Base-by-base conservation (phyloP, 2,329 filamentous ascomycete genomes). In the Fusarium proliferatum region DNA sequence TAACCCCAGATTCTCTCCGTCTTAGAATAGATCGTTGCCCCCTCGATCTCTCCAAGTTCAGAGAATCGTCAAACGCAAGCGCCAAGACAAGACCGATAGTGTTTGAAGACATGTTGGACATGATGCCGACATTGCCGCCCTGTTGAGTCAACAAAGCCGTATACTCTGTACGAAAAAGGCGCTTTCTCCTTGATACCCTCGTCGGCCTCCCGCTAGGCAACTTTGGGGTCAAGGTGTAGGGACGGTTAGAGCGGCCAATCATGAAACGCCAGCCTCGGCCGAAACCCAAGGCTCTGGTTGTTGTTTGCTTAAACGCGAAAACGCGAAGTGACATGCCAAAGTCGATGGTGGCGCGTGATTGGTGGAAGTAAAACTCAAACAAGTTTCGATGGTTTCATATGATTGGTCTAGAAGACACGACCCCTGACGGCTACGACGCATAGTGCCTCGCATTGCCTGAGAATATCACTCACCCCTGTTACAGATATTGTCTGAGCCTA, bases 81-180 rank as follows among this genome's bases (percentile, higher is more conserved):
- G 30, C 48, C 48, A 61, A 55, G 58, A 42, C 48, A 55, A 61
- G 38, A 61, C 58, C 21, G 15, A 53, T 19, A 23, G n/a, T 36
- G 60, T 62, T 59, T 59, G 33, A 49, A 23, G 21, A n/a, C 45
- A 36, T 17, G 42, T 57, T 26, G 28, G 39, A 34, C 12, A 11
- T 45, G n/a, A 56, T 69, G 65, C 67, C 67, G 67, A 46, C 15
- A 23, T 69, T 69, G 45, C 67, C 67, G 67, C 49, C 11, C n/a
- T 33, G 39, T 38, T 30, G 11, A 49, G 41, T 45, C 42, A 17
- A 9, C 13, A 65, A n/a, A 19, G 43, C 15, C 15, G 39, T 58
- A 17, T 23, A 28, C 26, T 28, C 26, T 28, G 26, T 28, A 59
- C 51, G 33, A 26, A 61, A 23, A 33, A 39, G 33, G 56, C 19